Evolutionary conservation across 1,284 basidiomycete species (phyloP).

Genomic region (Irpex lacteus): DNA sequence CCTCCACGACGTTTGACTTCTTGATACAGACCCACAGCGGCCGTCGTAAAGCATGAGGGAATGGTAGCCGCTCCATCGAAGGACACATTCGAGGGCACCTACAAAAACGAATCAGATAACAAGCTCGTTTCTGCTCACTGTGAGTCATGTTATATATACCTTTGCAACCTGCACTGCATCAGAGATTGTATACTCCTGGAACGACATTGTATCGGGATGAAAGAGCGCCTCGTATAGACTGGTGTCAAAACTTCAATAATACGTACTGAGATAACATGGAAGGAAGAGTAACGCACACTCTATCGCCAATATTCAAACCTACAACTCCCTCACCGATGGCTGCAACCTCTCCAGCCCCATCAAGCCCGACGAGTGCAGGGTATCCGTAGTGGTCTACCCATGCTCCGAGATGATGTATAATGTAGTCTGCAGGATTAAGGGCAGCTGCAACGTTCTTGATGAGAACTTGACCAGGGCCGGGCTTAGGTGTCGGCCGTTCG

Average conservation of each 20-base stretch:
- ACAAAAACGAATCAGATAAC: no score
- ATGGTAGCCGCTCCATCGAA: constrained; percentile 20
- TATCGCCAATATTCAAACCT: neutral
- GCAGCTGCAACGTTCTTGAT: neutral
- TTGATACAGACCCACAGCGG: constrained; percentile 13
- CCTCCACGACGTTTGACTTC: constrained; percentile 15
- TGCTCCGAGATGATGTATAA: neutral
- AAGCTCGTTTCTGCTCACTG: no score
- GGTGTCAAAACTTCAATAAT: neutral
- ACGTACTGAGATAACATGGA: neutral
- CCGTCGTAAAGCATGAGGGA: constrained; percentile 19
- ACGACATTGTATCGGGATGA: constrained; percentile 8
- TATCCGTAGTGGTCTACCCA: neutral
- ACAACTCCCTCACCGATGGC: neutral
- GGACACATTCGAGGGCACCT: constrained; percentile 18
- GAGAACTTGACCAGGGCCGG: constrained; percentile 1
- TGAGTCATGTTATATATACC: neutral
- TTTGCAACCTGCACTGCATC: constrained; percentile 12
- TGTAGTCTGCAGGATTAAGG: neutral
- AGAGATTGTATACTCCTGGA: constrained; percentile 19
- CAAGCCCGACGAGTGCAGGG: neutral
- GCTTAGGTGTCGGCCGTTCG: neutral
- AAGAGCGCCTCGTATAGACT: constrained; percentile 5
- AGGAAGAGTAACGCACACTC: neutral
- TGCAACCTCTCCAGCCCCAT: neutral